Percentiles rank a stretch among this genome's conserved stretches.
Evolutionary conservation across 768 basidiomycete species (phyloP).

Genomic region (Mycena epipterygia): DNA sequence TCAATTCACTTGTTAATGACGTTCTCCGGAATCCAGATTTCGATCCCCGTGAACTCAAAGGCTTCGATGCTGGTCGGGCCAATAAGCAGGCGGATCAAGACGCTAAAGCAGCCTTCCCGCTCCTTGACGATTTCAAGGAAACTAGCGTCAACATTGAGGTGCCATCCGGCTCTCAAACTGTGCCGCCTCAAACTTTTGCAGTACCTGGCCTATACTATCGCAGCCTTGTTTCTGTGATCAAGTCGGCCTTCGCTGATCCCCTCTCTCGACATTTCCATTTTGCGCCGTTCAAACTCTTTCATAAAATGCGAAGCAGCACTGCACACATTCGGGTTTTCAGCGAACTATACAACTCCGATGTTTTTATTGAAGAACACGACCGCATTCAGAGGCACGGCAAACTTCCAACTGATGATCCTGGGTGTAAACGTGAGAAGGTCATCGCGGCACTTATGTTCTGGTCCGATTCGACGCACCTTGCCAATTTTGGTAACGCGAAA

Average conservation of each 20-base stretch:
- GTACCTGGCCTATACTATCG: conserved; percentile 46
- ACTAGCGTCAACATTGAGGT: not conserved
- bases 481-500: conserved; percentile 45
- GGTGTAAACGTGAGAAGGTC: conserved; percentile 38
- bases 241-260: conserved; percentile 36
- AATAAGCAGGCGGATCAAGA: conserved; percentile 31
- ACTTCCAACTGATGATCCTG: conserved; percentile 16
- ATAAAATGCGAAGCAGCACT: not conserved
- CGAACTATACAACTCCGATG: conserved; percentile 40
- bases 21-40: conserved; percentile 34
- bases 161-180: not conserved
- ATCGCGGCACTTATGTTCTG: conserved; percentile 46
- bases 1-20: conserved; percentile 29
- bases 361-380: conserved; percentile 37
- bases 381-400: conserved; percentile 30
- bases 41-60: conserved; percentile 19
- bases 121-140: too few species aligned
- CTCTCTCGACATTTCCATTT: conserved; percentile 39
- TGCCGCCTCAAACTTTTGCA: conserved; percentile 18
- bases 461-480: conserved; percentile 48
- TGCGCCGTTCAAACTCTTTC: conserved; percentile 23
- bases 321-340: conserved; percentile 1
- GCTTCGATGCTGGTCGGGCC: conserved; percentile 29
- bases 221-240: conserved; percentile 40
- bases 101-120: not conserved